Base-by-base conservation (phyloP, 805 yeast genomes). In the Millerozyma acaciae region DNA sequence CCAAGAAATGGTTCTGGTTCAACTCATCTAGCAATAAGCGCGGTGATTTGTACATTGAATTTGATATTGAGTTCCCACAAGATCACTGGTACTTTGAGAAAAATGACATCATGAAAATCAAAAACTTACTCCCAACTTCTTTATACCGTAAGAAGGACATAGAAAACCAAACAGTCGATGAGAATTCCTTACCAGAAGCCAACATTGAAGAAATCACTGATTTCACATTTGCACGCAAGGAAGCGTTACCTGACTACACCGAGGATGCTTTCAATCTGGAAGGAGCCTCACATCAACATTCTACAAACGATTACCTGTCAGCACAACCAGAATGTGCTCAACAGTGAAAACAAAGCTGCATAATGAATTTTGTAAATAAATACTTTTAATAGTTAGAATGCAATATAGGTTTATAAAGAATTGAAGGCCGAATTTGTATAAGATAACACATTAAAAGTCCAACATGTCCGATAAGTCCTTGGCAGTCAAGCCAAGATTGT, bases 61-160 rank as follows among this genome's bases (percentile, higher is more conserved):
- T 85, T n/a, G 75, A 75, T 14, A 76, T 89, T 33, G 86, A 79
- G 45, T 88, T 89, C 54, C 97, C 96, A 2, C 68, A 70, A 21
- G 94, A 87, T 55, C 75, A 80, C 48, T 88, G 96, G 96, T 80
- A 80, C 48, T 57, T 75, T 44, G 96, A 87, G 53, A 75, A 71
- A 47, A 68, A 76, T 37, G 96, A 87, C 49, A 34, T 80, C 3
- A 38, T 57, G 16, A 73, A 69, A 39, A 60, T 84, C 33, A 67
- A 62, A 43, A 73, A 76, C 37, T 60, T 80, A 14, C 59, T 84
- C 31, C 88, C 84, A 4, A 56, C 38, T 37, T 59, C 50, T 2
- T 45, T 60, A 25, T 40, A 43, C n/a, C 51, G 43, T 30, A 51
- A 51, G 29, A 35, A 26, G 8, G 60, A 51, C 26, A 44, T 43